These are phyloP conservation scores for Aspergillus fischeri DNA, from an alignment of 2,329 filamentous ascomycete genomes.

Conservation along the genomic window DNA sequence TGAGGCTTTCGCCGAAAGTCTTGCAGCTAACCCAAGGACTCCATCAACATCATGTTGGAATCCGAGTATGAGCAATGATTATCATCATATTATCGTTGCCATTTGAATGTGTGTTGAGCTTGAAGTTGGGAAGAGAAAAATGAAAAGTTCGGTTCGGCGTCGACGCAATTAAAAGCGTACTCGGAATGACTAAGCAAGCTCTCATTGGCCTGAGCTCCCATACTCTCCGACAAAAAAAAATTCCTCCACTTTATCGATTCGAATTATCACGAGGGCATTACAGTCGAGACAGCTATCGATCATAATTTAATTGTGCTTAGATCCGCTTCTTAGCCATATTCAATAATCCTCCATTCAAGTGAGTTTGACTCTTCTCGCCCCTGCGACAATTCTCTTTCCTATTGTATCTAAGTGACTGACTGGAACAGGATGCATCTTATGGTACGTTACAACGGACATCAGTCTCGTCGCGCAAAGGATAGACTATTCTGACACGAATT, in stretches of 20 bases:
- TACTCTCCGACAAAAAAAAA: constrained; percentile 12
- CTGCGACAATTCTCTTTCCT: not conserved
- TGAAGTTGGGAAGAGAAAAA: constrained; percentile 12
- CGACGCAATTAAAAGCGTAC: constrained; percentile 17
- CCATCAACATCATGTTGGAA: constrained; percentile 14
- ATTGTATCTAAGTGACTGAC: constrained; percentile 5
- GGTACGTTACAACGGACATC: constrained; percentile 24
- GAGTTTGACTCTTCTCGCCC: constrained; percentile 12
- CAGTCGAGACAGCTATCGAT: constrained; percentile 12
- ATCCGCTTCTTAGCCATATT: not conserved
- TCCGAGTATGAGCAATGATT: constrained; percentile 6
- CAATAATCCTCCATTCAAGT: constrained; percentile 21
- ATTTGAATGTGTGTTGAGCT: constrained; percentile 7
- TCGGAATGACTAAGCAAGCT: constrained; percentile 15
- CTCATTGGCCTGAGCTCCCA: constrained; percentile 10
- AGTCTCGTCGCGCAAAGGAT: constrained; percentile 3
- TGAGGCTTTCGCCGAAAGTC: not conserved
- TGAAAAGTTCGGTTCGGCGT: constrained; percentile 8
- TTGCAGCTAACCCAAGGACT: constrained; percentile 6
- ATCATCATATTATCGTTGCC: constrained; percentile 13
- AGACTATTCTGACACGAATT: constrained; percentile 5
- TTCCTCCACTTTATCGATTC: constrained; percentile 10
- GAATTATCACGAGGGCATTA: constrained; percentile 12
- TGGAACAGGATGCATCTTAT: constrained; percentile 38
- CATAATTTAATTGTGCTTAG: not conserved